Evolutionary conservation across 2,329 filamentous ascomycete genomes (phyloP).

Genomic region (Neonectria neomacrospora): DNA sequence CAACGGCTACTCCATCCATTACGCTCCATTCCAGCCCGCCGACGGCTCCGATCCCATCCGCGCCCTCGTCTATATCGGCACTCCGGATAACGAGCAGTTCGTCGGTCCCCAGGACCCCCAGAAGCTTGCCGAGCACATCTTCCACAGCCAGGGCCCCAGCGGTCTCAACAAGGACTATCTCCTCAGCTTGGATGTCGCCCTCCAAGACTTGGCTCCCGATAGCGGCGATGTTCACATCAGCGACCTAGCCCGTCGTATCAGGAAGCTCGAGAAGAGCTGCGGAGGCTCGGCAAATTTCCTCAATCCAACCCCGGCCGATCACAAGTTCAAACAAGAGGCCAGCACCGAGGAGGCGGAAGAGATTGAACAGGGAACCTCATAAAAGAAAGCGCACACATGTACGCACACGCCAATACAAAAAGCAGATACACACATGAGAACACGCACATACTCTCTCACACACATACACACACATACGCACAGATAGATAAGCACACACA

Average conservation of each 20-base stretch:
- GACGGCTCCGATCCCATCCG: constrained; percentile 55
- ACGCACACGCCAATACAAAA: background rate
- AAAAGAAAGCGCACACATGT: constrained; percentile 15
- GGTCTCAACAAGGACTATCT: constrained; percentile 93
- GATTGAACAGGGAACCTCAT: constrained; percentile 39
- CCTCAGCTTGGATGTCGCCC: constrained; percentile 78
- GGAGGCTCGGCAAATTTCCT: constrained; percentile 24
- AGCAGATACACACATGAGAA: background rate
- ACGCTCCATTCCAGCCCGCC: constrained; percentile 79
- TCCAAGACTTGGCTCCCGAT: constrained; percentile 77
- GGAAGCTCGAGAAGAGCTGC: constrained; percentile 60
- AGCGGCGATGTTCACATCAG: constrained; percentile 86
- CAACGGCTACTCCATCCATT: constrained; percentile 95
- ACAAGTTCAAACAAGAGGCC: constrained; percentile 39
- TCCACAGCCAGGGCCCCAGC: constrained; percentile 80
- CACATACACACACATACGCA: constrained; percentile 13
- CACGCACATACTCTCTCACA: constrained; percentile 17
- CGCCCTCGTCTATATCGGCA: constrained; percentile 90
- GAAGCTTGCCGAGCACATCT: constrained; percentile 82
- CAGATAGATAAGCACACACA: constrained; percentile 10
- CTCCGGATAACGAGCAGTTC: constrained; percentile 93
- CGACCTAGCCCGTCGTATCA: constrained; percentile 80
- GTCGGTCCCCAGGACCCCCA: constrained; percentile 84
- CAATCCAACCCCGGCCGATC: constrained; percentile 23
- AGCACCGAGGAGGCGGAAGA: constrained; percentile 47